Conservation (phyloP, 2,329 filamentous ascomycete genomes). For the Claviceps monticola region DNA sequence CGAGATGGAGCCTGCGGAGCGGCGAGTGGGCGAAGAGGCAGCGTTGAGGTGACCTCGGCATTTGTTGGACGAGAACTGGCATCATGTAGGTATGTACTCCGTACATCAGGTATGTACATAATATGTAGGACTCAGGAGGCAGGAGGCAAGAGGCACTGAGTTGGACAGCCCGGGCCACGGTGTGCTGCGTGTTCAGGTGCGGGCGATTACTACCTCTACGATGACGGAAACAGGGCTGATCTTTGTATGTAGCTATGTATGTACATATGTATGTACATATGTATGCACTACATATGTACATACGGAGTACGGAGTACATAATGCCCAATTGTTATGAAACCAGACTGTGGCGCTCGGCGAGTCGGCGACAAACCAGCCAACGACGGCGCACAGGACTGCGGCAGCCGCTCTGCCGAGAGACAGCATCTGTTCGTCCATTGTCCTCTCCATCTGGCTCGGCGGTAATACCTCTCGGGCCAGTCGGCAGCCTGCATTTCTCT, state of each 20-base stretch:
- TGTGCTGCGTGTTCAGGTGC: too few species aligned
- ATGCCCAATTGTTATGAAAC: too few species aligned
- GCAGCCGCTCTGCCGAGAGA: conserved; percentile 1
- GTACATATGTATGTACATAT: too few species aligned
- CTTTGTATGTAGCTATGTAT: too few species aligned
- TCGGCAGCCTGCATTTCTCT: conserved; percentile 1
- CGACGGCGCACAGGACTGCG: not conserved
- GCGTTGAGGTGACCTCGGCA: not conserved
- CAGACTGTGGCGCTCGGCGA: not conserved
- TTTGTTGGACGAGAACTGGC: not conserved
- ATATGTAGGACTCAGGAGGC: not conserved
- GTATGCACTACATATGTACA: too few species aligned
- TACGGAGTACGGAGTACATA: too few species aligned
- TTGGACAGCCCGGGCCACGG: not conserved
- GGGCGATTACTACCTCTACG: too few species aligned
- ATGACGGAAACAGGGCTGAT: too few species aligned
- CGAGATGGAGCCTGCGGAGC: not conserved
- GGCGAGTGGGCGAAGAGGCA: not conserved
- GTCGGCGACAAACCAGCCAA: not conserved
- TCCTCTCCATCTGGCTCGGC: not conserved
- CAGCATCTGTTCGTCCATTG: not conserved
- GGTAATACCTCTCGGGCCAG: not conserved
- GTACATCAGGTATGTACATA: too few species aligned
- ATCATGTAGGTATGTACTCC: too few species aligned
- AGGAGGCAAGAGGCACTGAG: not conserved